Evolutionary conservation across 441 rosid species (phyloP).

Genomic region (Adansonia rubrostipa): DNA sequence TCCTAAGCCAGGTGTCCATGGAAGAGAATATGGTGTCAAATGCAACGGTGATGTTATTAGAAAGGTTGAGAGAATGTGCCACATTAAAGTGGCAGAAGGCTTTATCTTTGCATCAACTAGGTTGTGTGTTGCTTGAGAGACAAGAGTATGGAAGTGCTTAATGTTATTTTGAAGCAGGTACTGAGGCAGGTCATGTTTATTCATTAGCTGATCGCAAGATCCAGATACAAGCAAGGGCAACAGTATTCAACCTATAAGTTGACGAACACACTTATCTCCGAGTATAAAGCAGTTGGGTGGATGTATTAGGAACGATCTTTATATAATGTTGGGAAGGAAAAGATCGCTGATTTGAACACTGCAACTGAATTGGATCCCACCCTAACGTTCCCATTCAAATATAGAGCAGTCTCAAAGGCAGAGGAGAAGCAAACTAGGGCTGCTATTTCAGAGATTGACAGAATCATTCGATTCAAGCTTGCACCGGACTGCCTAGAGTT

Average conservation of each 20-base stretch:
- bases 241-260: slow-evolving; percentile 56
- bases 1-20: slow-evolving; percentile 68
- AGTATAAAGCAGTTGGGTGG: slow-evolving; percentile 65
- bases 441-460: slow-evolving; percentile 66
- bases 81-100: slow-evolving; percentile 60
- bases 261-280: slow-evolving; percentile 52
- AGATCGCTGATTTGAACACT: slow-evolving; percentile 52
- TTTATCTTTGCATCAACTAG: slow-evolving; percentile 63
- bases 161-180: slow-evolving; percentile 57
- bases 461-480: slow-evolving; percentile 56
- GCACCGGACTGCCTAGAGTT: slow-evolving; percentile 66
- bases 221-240: slow-evolving; percentile 63
- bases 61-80: slow-evolving; percentile 61
- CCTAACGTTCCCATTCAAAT: slow-evolving; percentile 63
- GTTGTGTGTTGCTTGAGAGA: slow-evolving; percentile 60
- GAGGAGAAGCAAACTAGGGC: slow-evolving; percentile 59
- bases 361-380: slow-evolving; percentile 72
- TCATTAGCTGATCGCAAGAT: slow-evolving; percentile 63
- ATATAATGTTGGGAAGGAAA: slow-evolving; percentile 55
- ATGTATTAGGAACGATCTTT: slow-evolving; percentile 76
- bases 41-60: slow-evolving; percentile 48
- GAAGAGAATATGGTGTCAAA: slow-evolving; percentile 48
- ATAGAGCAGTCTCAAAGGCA: slow-evolving; percentile 52
- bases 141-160: slow-evolving; percentile 55
- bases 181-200: slow-evolving; percentile 64